phyloP scores from a whole-genome alignment of 768 basidiomycete species.

The Boletus vinaceobasis region DNA sequence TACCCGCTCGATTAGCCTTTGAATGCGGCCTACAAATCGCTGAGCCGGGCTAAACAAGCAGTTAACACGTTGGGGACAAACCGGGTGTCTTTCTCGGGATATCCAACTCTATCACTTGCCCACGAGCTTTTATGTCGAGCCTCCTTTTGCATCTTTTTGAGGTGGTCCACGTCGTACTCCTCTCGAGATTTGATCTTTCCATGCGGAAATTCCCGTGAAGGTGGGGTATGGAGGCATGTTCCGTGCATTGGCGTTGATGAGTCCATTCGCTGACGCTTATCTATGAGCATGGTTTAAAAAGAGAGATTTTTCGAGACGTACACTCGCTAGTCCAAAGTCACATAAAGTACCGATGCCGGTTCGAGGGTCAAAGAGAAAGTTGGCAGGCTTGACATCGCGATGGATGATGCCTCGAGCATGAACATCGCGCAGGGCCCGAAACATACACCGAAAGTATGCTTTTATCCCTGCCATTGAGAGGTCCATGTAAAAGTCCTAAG shows the following conservation, averaged over 20 bases:
- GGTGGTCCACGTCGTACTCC: conserved; percentile 45
- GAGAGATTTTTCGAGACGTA: conserved; percentile 37
- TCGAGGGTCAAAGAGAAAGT: conserved; percentile 89
- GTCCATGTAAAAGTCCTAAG: conserved; percentile 71
- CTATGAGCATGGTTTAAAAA: conserved; percentile 2
- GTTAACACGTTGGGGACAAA: conserved; percentile 26
- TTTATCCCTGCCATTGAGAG: conserved; percentile 77
- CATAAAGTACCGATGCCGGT: conserved; percentile 83
- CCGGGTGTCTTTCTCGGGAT: conserved; percentile 73
- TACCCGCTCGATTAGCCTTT: conserved; percentile 96
- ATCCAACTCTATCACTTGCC: conserved; percentile 71
- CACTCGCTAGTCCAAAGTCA: conserved; percentile 95
- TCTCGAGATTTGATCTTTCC: conserved; percentile 50
- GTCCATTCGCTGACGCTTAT: conserved; percentile 51
- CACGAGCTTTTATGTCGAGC: conserved; percentile 51
- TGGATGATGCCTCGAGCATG: conserved; percentile 87
- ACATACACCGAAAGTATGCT: conserved; percentile 85
- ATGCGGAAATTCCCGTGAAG: conserved; percentile 62
- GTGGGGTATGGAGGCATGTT: conserved; percentile 74
- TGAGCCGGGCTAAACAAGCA: background rate
- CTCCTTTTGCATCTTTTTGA: conserved; percentile 59
- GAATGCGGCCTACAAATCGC: conserved; percentile 58
- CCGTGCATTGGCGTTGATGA: conserved; percentile 41
- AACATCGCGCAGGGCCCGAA: conserved; percentile 85
- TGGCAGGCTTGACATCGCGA: conserved; percentile 97